A percentile compares a stretch with the other conserved stretches of the same genome.
phyloP scores from a whole-genome alignment of 2,329 filamentous ascomycete genomes.

The Rutstroemia sp. region DNA sequence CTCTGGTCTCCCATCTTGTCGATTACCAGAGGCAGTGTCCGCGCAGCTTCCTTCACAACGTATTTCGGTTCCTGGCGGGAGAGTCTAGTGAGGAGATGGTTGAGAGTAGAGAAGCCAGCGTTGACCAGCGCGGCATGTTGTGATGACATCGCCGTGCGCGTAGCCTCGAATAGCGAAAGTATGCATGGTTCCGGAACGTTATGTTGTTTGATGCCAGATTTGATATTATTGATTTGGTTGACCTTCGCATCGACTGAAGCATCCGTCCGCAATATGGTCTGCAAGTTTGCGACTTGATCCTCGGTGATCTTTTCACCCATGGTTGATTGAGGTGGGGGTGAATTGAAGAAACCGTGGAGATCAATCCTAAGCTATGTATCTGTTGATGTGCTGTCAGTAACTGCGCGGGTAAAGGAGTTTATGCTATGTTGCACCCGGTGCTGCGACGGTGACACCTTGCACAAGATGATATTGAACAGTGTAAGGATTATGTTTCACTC shows the following conservation, averaged over 20 bases:
- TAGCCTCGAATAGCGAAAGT: slow-evolving; percentile 70
- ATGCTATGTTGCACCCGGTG: background rate
- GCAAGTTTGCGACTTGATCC: slow-evolving; percentile 48
- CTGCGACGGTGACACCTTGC: background rate
- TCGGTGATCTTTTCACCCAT: slow-evolving; percentile 54
- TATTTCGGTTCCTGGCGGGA: slow-evolving; percentile 76
- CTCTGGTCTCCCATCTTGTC: slow-evolving; percentile 85
- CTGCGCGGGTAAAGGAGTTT: background rate
- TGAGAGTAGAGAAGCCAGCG: slow-evolving; percentile 80
- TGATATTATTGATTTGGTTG: slow-evolving; percentile 63
- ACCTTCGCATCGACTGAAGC: slow-evolving; percentile 64
- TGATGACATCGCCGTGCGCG: slow-evolving; percentile 67
- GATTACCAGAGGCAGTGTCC: slow-evolving; percentile 66
- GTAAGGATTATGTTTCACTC: slow-evolving; percentile 3
- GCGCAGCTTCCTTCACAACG: slow-evolving; percentile 60
- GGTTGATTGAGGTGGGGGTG: slow-evolving; percentile 15
- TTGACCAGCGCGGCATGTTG: slow-evolving; percentile 72
- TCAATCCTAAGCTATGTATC: slow-evolving; percentile 10
- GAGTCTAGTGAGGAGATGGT: slow-evolving; percentile 79
- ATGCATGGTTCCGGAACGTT: slow-evolving; percentile 74
- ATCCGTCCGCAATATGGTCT: slow-evolving; percentile 50
- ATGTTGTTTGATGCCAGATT: slow-evolving; percentile 86
- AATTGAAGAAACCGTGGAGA: slow-evolving; percentile 5
- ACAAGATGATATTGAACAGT: background rate
- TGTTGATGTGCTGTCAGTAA: slow-evolving; percentile 14